Evolutionary conservation across 106 monocot genomes (phyloP).

Genomic region (Dendrobium chrysotoxum): DNA sequence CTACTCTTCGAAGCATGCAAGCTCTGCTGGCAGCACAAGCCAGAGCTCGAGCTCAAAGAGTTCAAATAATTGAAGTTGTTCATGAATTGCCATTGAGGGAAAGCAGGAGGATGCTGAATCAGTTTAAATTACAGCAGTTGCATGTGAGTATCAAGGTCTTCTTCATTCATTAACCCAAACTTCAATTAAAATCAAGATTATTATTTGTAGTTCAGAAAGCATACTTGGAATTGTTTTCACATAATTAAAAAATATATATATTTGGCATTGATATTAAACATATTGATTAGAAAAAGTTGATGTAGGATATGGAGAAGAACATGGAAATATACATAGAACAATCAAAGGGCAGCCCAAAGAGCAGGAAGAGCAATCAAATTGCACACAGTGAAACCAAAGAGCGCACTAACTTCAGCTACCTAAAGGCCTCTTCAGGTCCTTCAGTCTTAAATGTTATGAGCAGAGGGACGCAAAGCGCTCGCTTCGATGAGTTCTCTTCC

Average conservation of each 20-base stretch:
- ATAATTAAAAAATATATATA: too few species aligned
- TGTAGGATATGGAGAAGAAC: constrained; percentile 30
- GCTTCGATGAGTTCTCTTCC: not conserved
- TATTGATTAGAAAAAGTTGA: too few species aligned
- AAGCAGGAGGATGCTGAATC: constrained; percentile 16
- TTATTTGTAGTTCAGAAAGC: too few species aligned
- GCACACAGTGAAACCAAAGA: constrained; percentile 8
- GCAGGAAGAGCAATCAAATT: constrained; percentile 24
- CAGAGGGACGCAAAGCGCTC: constrained; percentile 10
- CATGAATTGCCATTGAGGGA: constrained; percentile 6
- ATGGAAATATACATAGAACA: constrained; percentile 33
- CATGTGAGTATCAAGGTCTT: constrained; percentile 15
- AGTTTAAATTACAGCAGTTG: constrained; percentile 16
- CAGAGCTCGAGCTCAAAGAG: constrained; percentile 33
- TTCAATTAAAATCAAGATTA: too few species aligned
- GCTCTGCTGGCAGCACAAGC: constrained; percentile 36
- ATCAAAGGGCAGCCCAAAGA: constrained; percentile 24
- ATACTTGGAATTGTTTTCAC: constrained; percentile 1
- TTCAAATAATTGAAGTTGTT: constrained; percentile 13
- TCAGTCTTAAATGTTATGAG: not conserved
- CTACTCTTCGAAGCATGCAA: constrained; percentile 41
- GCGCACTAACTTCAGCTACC: not conserved
- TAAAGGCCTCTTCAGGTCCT: constrained; percentile 2
- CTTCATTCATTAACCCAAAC: too few species aligned
- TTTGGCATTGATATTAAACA: too few species aligned